These are phyloP conservation scores for Reticulascus tulasneorum DNA, from an alignment of 2,329 filamentous ascomycete species.

Conservation along the genomic window DNA sequence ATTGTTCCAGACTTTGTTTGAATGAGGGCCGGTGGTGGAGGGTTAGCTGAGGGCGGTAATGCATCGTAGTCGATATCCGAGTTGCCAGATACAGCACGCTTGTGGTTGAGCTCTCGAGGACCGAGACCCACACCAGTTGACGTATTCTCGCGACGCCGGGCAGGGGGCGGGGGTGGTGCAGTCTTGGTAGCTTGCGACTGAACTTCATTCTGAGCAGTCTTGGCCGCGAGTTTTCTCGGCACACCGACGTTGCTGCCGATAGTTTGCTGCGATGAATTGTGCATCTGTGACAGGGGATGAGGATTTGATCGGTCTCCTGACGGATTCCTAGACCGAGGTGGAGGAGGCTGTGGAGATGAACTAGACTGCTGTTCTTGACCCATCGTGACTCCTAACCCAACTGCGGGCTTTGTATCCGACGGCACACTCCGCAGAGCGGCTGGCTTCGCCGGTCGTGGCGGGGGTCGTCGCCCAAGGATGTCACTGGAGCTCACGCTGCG, in stretches of 20 bases:
- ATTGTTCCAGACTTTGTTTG: constrained; percentile 23
- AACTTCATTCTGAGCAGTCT: neutral
- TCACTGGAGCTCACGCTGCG: constrained; percentile 24
- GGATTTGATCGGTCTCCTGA: constrained; percentile 19
- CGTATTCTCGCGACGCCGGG: constrained; percentile 40
- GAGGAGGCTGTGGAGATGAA: constrained; percentile 22
- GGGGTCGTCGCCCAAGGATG: constrained; percentile 21
- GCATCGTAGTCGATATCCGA: constrained; percentile 39
- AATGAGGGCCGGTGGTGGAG: constrained; percentile 16
- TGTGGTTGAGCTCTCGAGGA: constrained; percentile 24
- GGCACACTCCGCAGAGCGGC: constrained; percentile 45
- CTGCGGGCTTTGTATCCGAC: constrained; percentile 21
- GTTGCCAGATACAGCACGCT: constrained; percentile 29
- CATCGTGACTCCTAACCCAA: neutral
- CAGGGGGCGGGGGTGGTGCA: constrained; percentile 42
- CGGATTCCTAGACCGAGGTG: constrained; percentile 31
- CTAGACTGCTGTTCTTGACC: too few relatives aligned
- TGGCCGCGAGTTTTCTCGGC: constrained; percentile 6
- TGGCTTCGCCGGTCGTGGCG: constrained; percentile 55
- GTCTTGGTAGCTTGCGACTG: constrained; percentile 12
- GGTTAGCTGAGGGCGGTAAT: constrained; percentile 27
- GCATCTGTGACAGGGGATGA: constrained; percentile 37
- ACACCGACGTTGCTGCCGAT: constrained; percentile 16
- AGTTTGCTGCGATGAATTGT: constrained; percentile 33
- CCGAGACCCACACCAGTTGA: constrained; percentile 26